Evolutionary conservation across 1,284 basidiomycete species (phyloP).

Genomic region (Laetiporus sulphureus): DNA sequence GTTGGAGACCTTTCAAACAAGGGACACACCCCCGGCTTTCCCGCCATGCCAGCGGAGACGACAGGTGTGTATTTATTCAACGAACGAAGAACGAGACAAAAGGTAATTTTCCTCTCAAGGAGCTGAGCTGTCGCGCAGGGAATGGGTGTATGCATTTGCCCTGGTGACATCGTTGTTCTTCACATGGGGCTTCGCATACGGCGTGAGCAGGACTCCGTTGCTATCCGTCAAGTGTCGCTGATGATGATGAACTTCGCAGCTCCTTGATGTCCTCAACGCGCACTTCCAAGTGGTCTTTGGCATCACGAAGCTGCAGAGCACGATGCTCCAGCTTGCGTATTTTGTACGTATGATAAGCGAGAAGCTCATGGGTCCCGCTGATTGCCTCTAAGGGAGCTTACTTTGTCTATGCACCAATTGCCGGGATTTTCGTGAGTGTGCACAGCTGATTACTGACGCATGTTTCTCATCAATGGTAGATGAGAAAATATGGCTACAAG

Average conservation of each 20-base stretch:
- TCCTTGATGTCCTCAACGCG: constrained; percentile 81
- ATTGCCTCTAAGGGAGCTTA: constrained; percentile 47
- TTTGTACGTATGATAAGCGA: constrained; percentile 39
- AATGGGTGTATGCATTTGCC: constrained; percentile 55
- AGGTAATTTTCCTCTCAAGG: constrained; percentile 26
- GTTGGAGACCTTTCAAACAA: neutral
- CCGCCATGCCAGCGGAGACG: constrained; percentile 25
- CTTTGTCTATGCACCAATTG: constrained; percentile 56
- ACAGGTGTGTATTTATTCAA: constrained; percentile 27
- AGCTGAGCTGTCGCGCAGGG: constrained; percentile 36
- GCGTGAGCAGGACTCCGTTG: constrained; percentile 32
- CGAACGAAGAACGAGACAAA: neutral
- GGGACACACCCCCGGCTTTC: constrained; percentile 1
- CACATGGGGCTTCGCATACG: constrained; percentile 76
- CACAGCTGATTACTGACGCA: no score
- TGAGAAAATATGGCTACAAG: constrained; percentile 56
- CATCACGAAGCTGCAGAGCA: constrained; percentile 74
- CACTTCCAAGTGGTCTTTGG: constrained; percentile 72
- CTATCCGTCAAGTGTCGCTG: constrained; percentile 6
- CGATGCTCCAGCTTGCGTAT: constrained; percentile 81
- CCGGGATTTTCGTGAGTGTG: constrained; percentile 44
- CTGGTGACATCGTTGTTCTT: constrained; percentile 80
- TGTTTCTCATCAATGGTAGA: constrained; percentile 28
- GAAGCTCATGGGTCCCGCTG: neutral
- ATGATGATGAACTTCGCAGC: constrained; percentile 31